These are phyloP conservation scores for Neurospora hispaniola DNA, from an alignment of 495 filamentous ascomycete species.

Conservation along the genomic window DNA sequence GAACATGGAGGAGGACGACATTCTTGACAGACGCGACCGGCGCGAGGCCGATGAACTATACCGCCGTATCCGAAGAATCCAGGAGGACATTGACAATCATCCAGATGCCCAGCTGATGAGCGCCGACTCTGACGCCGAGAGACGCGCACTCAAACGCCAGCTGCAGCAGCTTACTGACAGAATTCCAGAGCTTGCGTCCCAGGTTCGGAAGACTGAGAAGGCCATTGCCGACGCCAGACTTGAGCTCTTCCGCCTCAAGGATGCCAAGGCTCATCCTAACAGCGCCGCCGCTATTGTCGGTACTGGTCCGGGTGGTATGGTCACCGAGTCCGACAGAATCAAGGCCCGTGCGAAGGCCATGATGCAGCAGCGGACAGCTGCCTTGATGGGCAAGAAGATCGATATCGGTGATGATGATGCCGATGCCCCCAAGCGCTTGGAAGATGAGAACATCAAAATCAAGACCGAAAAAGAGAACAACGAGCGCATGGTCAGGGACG, in stretches of 20 bases:
- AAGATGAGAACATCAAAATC: slow-evolving; percentile 73
- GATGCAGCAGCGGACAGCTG: slow-evolving; percentile 96
- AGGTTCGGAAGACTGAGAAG: slow-evolving; percentile 83
- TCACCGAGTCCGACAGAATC: slow-evolving; percentile 89
- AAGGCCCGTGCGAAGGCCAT: slow-evolving; percentile 93
- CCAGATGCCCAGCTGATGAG: slow-evolving; percentile 65
- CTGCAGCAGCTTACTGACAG: slow-evolving; percentile 80
- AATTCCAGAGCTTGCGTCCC: slow-evolving; percentile 82
- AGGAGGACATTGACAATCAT: slow-evolving; percentile 92
- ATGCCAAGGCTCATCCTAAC: slow-evolving; percentile 84
- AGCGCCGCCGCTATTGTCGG: slow-evolving; percentile 78
- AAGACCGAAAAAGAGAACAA: slow-evolving; percentile 84
- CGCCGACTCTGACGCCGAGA: slow-evolving; percentile 76
- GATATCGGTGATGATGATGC: slow-evolving; percentile 54
- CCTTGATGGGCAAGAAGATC: slow-evolving; percentile 72
- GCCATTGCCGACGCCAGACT: slow-evolving; percentile 84
- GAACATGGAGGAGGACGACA: slow-evolving; percentile 80
- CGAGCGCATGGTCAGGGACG: slow-evolving; percentile 89
- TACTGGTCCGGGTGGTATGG: slow-evolving; percentile 79
- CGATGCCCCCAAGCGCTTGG: slow-evolving; percentile 69
- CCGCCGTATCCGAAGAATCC: slow-evolving; percentile 80
- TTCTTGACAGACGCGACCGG: slow-evolving; percentile 79
- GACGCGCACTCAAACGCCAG: slow-evolving; percentile 74
- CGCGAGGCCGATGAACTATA: slow-evolving; percentile 92
- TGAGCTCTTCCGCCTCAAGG: slow-evolving; percentile 87